A percentile compares a stretch with the other conserved stretches of the same genome.
These are phyloP conservation scores for Marchantia paleacea DNA, from an alignment of 225 moss, liverwort and hornwort species.

Conservation along the genomic window DNA sequence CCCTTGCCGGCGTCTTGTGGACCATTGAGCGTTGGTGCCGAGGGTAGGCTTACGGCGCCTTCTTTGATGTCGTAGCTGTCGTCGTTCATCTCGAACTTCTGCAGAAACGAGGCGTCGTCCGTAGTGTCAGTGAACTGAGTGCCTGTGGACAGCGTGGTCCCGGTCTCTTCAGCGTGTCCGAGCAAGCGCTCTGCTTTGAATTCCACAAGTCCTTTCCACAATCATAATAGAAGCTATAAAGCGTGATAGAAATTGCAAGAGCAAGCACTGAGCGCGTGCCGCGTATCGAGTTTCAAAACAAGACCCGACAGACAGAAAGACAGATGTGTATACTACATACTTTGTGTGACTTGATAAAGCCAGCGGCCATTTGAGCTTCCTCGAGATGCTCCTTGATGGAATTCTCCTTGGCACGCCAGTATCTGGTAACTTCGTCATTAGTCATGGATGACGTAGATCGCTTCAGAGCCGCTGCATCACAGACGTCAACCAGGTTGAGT, in stretches of 20 bases:
- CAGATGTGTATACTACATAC: not conserved
- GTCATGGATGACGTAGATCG: constrained; percentile 39
- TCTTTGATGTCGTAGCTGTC: constrained; percentile 17
- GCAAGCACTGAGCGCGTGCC: no score
- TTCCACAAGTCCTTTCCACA: no score
- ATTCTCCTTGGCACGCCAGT: constrained; percentile 28
- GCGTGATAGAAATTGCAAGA: no score
- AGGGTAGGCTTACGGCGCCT: not conserved
- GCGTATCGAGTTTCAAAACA: no score
- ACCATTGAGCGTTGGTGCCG: constrained; percentile 5
- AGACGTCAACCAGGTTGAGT: not conserved
- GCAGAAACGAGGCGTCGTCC: not conserved
- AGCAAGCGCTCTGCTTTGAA: no score
- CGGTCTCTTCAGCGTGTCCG: no score
- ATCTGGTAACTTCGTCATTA: constrained; percentile 33
- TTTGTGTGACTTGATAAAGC: constrained; percentile 7
- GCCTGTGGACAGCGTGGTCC: no score
- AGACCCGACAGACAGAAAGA: no score
- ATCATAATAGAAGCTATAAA: no score
- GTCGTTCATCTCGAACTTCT: constrained; percentile 20
- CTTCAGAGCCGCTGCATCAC: constrained; percentile 26
- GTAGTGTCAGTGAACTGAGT: no score
- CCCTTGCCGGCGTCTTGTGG: constrained; percentile 1
- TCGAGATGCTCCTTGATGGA: constrained; percentile 34
- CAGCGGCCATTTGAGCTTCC: constrained; percentile 39